Evolutionary conservation across 371 early-diverging fungal genomes (phyloP).

Genomic region (Choanephora cucurbitarum): DNA sequence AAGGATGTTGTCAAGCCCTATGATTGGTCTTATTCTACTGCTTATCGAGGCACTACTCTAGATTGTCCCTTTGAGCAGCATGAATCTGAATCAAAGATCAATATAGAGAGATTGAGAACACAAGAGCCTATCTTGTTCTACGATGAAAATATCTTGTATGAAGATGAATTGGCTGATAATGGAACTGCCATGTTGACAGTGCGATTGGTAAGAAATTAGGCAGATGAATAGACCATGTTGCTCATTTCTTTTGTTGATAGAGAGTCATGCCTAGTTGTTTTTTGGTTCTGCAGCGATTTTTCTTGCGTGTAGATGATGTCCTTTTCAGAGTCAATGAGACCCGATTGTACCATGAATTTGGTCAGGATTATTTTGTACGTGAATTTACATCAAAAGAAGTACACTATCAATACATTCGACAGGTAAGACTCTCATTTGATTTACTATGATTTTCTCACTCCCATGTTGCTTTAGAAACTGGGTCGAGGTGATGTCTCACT

Average conservation of each 20-base stretch:
- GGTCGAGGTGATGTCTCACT: conserved; percentile 64
- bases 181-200: conserved; percentile 81
- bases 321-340: conserved; percentile 88
- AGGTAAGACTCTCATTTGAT: no score
- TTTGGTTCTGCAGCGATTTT: conserved; percentile 84
- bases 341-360: conserved; percentile 86
- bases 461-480: conserved; percentile 37
- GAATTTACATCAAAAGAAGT: conserved; percentile 75
- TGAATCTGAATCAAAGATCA: conserved; percentile 50
- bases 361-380: conserved; percentile 58
- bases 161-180: conserved; percentile 96
- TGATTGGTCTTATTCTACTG: conserved; percentile 93
- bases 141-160: conserved; percentile 88
- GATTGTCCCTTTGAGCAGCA: conserved; percentile 18
- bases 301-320: conserved; percentile 93
- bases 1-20: conserved; percentile 86
- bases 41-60: conserved; percentile 72
- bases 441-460: no score
- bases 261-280: conserved; percentile 94
- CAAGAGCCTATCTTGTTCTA: conserved; percentile 90
- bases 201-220: conserved; percentile 72
- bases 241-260: no score
- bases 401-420: conserved; percentile 57
- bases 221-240: no score
- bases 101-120: conserved; percentile 71